phyloP scores from a whole-genome alignment of 352 stramenopile genomes.

The Phytophthora ohioensis region DNA sequence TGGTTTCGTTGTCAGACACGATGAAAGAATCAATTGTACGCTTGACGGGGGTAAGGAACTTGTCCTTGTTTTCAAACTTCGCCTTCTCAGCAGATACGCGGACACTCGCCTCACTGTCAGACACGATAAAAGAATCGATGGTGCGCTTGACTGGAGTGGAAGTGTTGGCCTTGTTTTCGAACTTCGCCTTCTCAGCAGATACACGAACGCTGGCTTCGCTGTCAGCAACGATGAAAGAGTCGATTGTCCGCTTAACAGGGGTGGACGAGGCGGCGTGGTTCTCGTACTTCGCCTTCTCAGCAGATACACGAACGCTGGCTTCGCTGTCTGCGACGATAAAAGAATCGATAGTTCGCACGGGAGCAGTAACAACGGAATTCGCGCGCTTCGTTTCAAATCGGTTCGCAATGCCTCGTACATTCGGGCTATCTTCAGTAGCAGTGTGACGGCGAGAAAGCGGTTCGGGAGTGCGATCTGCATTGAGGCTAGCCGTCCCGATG shows the following conservation, averaged over 20 bases:
- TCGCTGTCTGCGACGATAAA: conserved; percentile 44
- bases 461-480: conserved; percentile 9
- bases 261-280: conserved; percentile 30
- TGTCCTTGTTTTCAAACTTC: conserved; percentile 37
- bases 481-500: conserved; percentile 2
- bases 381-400: conserved; percentile 74
- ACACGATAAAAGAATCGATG: conserved; percentile 37
- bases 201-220: conserved; percentile 42
- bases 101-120: conserved; percentile 32
- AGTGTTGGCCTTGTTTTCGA: conserved; percentile 26
- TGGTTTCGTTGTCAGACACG: conserved; percentile 23
- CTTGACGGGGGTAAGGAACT: conserved; percentile 15
- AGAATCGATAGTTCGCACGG: conserved; percentile 43
- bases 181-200: conserved; percentile 41
- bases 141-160: conserved; percentile 25
- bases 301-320: conserved; percentile 41
- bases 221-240: conserved; percentile 39
- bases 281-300: conserved; percentile 46
- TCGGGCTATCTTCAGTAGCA: conserved; percentile 24
- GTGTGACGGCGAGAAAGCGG: conserved; percentile 27
- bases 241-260: conserved; percentile 36
- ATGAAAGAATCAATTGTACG: conserved; percentile 40
- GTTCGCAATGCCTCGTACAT: conserved; percentile 59
- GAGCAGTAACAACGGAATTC: conserved; percentile 53
- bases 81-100: conserved; percentile 38